These are phyloP conservation scores for Coelastrella sp. DNA, from an alignment of 139 green algal species.

Conservation along the genomic window DNA sequence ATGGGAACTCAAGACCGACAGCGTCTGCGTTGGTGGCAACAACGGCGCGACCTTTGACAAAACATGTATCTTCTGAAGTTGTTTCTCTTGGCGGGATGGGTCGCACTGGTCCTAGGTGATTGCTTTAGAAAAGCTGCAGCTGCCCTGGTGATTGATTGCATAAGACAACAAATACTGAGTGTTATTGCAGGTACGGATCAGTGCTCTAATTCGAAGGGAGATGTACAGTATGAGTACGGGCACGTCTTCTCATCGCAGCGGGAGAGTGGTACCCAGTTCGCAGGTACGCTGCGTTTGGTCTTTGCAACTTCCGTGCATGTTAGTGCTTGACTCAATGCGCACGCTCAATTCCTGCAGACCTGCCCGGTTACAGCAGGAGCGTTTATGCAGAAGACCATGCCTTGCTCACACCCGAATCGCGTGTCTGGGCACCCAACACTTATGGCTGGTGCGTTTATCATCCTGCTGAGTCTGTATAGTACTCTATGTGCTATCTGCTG, in stretches of 20 bases:
- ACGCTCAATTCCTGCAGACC: too few species aligned
- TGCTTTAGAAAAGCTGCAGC: too few species aligned
- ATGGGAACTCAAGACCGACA: not conserved
- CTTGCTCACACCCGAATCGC: slow-evolving; percentile 88
- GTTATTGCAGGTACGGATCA: not conserved
- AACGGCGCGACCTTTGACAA: not conserved
- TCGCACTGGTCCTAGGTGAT: not conserved
- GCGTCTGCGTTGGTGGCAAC: not conserved
- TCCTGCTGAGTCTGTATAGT: too few species aligned
- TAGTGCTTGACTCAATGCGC: too few species aligned
- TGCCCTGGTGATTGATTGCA: too few species aligned
- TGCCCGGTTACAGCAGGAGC: slow-evolving; percentile 93
- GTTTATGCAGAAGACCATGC: slow-evolving; percentile 88
- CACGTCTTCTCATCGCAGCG: slow-evolving; percentile 33
- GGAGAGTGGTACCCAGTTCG: slow-evolving; percentile 17
- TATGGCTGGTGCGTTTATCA: slow-evolving; percentile 26
- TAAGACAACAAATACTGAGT: too few species aligned
- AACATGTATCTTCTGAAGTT: not conserved
- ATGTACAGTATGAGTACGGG: slow-evolving; percentile 34
- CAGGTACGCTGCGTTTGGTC: not conserved
- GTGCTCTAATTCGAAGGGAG: not conserved
- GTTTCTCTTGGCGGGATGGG: not conserved
- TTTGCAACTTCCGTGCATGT: too few species aligned
- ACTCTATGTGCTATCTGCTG: too few species aligned
- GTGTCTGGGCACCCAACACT: slow-evolving; percentile 71